A percentile compares a stretch with the other conserved stretches of the same genome.
These are phyloP conservation scores for Elsinoe fawcettii DNA, from an alignment of 2,329 filamentous ascomycete genomes.

Conservation along the genomic window DNA sequence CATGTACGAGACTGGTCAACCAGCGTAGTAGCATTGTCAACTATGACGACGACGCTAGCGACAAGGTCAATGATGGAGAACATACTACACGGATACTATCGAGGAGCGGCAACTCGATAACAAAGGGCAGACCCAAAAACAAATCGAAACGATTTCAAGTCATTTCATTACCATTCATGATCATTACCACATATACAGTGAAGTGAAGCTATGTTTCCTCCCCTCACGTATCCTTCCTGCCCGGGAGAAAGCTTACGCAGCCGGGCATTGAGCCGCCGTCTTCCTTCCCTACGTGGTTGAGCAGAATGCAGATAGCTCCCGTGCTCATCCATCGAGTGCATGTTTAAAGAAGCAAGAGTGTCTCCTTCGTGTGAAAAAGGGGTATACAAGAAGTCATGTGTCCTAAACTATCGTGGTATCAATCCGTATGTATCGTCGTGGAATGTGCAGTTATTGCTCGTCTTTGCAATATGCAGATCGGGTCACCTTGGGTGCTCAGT, in stretches of 20 bases:
- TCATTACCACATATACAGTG: constrained; percentile 10
- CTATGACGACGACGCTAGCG: no score
- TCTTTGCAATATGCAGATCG: not conserved
- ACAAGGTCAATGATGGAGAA: no score
- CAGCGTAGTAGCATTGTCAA: no score
- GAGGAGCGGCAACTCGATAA: no score
- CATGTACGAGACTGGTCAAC: no score
- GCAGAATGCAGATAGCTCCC: not conserved
- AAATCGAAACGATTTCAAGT: not conserved
- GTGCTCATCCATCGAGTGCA: not conserved
- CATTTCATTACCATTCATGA: constrained; percentile 6
- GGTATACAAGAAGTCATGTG: constrained; percentile 1
- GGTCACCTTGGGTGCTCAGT: not conserved
- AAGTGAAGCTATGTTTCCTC: constrained; percentile 5
- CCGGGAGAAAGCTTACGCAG: not conserved
- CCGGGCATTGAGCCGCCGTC: not conserved
- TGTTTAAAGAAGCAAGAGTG: not conserved
- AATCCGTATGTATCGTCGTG: not conserved
- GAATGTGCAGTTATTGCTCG: not conserved
- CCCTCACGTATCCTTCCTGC: not conserved
- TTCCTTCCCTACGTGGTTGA: not conserved
- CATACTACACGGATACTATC: no score
- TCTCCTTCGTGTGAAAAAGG: not conserved
- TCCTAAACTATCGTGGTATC: constrained; percentile 1
- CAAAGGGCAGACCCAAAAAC: no score